Conservation (phyloP, 2,329 filamentous ascomycete genomes). For the Fusarium burgessii region DNA sequence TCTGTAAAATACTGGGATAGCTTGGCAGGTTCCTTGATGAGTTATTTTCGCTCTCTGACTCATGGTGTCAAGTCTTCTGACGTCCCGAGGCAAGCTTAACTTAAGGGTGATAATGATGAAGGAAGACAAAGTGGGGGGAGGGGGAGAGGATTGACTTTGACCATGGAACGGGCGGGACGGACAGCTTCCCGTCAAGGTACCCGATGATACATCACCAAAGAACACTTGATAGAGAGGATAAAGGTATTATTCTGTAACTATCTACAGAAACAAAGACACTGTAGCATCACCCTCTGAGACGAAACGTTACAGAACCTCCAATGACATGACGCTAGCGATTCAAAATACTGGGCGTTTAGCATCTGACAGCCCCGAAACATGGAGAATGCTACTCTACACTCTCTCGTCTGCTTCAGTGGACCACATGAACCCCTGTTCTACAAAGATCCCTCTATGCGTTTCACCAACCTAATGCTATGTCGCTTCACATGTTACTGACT, state of each 20-base stretch:
- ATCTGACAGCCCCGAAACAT: slow-evolving; percentile 28
- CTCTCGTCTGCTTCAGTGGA: not conserved
- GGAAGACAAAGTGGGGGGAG: slow-evolving; percentile 20
- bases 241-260: not conserved
- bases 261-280: slow-evolving; percentile 27
- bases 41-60: too few relatives aligned
- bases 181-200: slow-evolving; percentile 16
- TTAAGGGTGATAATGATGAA: slow-evolving; percentile 7
- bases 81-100: not conserved
- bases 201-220: not conserved
- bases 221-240: not conserved
- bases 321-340: slow-evolving; percentile 28
- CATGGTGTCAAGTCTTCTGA: too few relatives aligned
- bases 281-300: slow-evolving; percentile 18
- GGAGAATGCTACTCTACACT: slow-evolving; percentile 9
- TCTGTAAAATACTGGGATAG: too few relatives aligned
- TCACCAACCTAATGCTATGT: slow-evolving; percentile 10
- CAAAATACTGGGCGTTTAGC: slow-evolving; percentile 11
- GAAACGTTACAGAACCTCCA: slow-evolving; percentile 18
- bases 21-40: too few relatives aligned
- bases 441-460: slow-evolving; percentile 19
- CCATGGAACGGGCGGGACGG: slow-evolving; percentile 33
- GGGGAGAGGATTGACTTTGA: slow-evolving; percentile 13
- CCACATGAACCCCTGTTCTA: not conserved
- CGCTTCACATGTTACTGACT: not conserved